These are phyloP conservation scores for Acanthochlamys bracteata DNA, from an alignment of 106 monocot genomes.

Conservation along the genomic window DNA sequence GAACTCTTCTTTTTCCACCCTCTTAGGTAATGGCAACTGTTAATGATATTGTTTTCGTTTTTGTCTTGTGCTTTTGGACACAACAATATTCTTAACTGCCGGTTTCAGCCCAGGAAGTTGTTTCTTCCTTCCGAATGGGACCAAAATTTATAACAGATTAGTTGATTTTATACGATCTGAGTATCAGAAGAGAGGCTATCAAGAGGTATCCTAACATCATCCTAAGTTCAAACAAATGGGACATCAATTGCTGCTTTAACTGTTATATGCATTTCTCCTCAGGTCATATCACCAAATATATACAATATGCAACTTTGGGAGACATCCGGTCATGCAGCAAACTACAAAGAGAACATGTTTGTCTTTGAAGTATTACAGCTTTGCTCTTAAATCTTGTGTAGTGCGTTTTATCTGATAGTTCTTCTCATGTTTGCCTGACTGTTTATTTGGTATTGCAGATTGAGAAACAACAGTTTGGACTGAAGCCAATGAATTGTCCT, in stretches of 20 bases:
- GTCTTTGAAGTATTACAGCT: slow-evolving; percentile 61
- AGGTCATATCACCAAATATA: slow-evolving; percentile 90
- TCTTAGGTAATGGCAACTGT: slow-evolving; percentile 45
- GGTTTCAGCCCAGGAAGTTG: slow-evolving; percentile 88
- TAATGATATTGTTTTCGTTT: slow-evolving; percentile 7
- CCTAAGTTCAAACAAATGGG: no score
- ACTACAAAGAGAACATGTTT: slow-evolving; percentile 99
- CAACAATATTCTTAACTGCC: slow-evolving; percentile 1
- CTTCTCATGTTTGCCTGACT: no score
- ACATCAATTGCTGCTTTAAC: neutral
- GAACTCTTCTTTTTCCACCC: slow-evolving; percentile 99
- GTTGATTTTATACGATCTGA: slow-evolving; percentile 71
- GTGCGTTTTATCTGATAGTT: no score
- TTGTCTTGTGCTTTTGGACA: neutral
- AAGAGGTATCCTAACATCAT: slow-evolving; percentile 77
- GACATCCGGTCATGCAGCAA: slow-evolving; percentile 96
- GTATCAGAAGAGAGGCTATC: slow-evolving; percentile 86
- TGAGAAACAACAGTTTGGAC: slow-evolving; percentile 98
- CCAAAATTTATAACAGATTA: slow-evolving; percentile 88
- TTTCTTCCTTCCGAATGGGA: slow-evolving; percentile 85
- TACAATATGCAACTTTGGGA: slow-evolving; percentile 99
- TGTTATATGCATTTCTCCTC: slow-evolving; percentile 10
- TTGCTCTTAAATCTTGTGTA: neutral
- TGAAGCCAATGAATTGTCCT: slow-evolving; percentile 99
- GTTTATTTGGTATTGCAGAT: slow-evolving; percentile 40